phyloP scores from a whole-genome alignment of 768 basidiomycete genomes.

The Pilatotrama ljubarskyi region DNA sequence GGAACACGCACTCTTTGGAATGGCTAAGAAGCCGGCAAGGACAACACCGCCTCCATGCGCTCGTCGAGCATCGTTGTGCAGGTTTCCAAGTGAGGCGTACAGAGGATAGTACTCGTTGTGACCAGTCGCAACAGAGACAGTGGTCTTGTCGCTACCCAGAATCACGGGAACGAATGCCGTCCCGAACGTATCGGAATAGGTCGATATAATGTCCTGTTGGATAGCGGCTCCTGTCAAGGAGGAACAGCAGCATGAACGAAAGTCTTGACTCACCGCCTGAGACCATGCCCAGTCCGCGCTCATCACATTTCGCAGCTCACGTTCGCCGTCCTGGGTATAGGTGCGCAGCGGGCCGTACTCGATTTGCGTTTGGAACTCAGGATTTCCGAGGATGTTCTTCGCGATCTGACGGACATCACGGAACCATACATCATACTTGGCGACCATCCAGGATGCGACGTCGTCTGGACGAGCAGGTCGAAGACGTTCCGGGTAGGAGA shows the following conservation, averaged over 20 bases:
- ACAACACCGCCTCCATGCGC: conserved; percentile 23
- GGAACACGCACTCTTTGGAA: conserved; percentile 31
- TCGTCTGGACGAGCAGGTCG: background rate
- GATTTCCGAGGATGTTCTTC: conserved; percentile 23
- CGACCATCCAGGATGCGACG: conserved; percentile 28
- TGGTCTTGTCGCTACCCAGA: conserved; percentile 29
- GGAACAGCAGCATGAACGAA: too few relatives aligned
- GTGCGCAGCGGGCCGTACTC: conserved; percentile 24
- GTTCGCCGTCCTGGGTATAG: conserved; percentile 11
- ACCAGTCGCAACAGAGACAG: conserved; percentile 24
- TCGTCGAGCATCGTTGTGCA: conserved; percentile 22
- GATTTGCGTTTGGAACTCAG: conserved; percentile 24
- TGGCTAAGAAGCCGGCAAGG: conserved; percentile 26
- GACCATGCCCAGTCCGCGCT: conserved; percentile 1
- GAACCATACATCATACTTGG: conserved; percentile 25
- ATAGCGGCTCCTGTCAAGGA: too few relatives aligned
- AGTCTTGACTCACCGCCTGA: background rate
- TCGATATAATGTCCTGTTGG: too few relatives aligned
- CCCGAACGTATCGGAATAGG: too few relatives aligned
- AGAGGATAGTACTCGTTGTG: conserved; percentile 30
- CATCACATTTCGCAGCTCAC: conserved; percentile 20
- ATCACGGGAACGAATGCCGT: conserved; percentile 27
- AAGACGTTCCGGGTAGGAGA: conserved; percentile 26
- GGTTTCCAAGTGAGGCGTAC: conserved; percentile 26
- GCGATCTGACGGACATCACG: conserved; percentile 19